Evolutionary conservation across 2,329 filamentous ascomycete species (phyloP).

Genomic region (Sclerotiophoma versabilis): DNA sequence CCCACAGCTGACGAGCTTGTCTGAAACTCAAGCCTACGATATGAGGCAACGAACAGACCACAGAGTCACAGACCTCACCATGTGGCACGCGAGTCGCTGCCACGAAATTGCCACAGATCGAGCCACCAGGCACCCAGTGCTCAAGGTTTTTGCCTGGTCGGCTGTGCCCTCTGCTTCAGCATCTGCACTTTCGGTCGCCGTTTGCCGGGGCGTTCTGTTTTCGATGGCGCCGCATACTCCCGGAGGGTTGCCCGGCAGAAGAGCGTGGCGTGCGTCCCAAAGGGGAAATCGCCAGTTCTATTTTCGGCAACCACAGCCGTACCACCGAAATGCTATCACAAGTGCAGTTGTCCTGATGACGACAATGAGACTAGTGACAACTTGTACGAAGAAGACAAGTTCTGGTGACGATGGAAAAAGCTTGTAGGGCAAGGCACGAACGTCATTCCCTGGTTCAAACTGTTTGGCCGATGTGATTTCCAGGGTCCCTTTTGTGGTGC

Average conservation of each 20-base stretch:
- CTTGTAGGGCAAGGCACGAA: background rate
- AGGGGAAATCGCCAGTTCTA: conserved; percentile 6
- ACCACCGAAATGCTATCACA: background rate
- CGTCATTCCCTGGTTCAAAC: conserved; percentile 2
- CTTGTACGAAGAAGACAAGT: background rate
- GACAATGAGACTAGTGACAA: conserved; percentile 7
- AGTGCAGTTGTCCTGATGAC: conserved; percentile 3
- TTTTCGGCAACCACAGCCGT: conserved; percentile 11
- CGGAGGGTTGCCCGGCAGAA: conserved; percentile 3
- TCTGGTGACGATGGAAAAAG: background rate
- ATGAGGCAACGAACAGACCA: conserved; percentile 17
- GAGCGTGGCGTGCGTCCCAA: conserved; percentile 3
- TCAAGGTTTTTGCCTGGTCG: background rate
- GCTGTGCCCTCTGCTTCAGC: conserved; percentile 5
- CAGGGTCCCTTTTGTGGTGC: conserved; percentile 1
- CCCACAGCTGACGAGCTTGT: conserved; percentile 10
- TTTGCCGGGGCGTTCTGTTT: conserved; percentile 8
- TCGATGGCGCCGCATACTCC: conserved; percentile 15
- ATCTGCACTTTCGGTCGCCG: conserved; percentile 7
- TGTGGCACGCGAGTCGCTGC: conserved; percentile 12
- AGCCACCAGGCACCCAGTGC: conserved; percentile 9
- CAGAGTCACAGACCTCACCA: background rate
- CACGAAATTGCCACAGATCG: conserved; percentile 13
- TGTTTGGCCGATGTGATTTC: conserved; percentile 6
- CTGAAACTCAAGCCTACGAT: conserved; percentile 9